Evolutionary conservation across 2,329 filamentous ascomycete species (phyloP).

Genomic region (Monilinia fructigena): DNA sequence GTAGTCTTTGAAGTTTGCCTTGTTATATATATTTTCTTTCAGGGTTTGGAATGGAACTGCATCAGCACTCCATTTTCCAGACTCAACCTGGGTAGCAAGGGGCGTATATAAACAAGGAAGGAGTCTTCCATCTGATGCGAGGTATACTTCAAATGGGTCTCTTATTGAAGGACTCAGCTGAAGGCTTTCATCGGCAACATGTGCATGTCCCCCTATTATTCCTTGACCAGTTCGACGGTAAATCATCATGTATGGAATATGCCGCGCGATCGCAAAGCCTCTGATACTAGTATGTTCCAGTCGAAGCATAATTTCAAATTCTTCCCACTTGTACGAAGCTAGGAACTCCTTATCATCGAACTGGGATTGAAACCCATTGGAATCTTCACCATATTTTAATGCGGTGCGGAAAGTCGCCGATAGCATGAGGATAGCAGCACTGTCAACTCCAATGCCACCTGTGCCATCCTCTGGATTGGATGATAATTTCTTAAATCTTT

Average conservation of each 20-base stretch:
- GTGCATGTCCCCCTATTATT: not conserved
- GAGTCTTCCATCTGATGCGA: slow-evolving; percentile 9
- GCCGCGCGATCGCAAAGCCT: slow-evolving; percentile 17
- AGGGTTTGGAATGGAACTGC: not conserved
- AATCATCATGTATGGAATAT: slow-evolving; percentile 12
- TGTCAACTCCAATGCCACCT: not conserved
- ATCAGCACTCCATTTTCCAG: not conserved
- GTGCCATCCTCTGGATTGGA: not conserved
- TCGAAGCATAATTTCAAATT: slow-evolving; percentile 1
- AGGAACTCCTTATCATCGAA: not conserved
- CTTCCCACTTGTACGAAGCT: not conserved
- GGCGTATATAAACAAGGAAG: slow-evolving; percentile 3
- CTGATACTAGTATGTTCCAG: slow-evolving; percentile 5
- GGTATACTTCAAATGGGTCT: slow-evolving; percentile 13
- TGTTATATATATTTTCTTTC: slow-evolving; percentile 4
- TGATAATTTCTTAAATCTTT: not conserved
- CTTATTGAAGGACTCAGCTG: slow-evolving; percentile 9
- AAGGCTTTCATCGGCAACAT: not conserved
- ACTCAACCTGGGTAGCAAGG: not conserved
- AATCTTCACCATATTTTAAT: not conserved
- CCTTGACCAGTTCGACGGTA: not conserved
- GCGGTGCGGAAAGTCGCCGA: slow-evolving; percentile 6
- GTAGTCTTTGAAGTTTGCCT: slow-evolving; percentile 3
- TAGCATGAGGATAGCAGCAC: slow-evolving; percentile 13
- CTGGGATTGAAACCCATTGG: not conserved